Percentiles rank a stretch among this genome's conserved stretches.
These are phyloP conservation scores for Ophiostoma tasmaniense DNA, from an alignment of 2,329 filamentous ascomycete species.

Conservation along the genomic window DNA sequence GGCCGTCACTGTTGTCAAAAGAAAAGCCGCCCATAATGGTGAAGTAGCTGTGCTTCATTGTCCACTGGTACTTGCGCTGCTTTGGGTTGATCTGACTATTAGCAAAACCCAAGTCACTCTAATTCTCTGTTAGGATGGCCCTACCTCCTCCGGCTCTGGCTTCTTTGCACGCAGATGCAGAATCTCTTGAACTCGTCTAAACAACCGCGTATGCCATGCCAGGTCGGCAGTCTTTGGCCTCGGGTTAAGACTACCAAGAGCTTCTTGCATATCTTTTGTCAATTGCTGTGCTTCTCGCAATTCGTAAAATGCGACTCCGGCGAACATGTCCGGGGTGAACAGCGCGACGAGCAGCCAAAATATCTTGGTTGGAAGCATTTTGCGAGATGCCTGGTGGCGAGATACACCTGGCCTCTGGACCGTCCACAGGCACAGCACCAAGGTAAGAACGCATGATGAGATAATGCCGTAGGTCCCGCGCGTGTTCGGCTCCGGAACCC, in stretches of 20 bases:
- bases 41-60: neutral
- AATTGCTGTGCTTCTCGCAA: neutral
- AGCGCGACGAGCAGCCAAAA: neutral
- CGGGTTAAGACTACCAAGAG: neutral
- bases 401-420: neutral
- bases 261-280: neutral
- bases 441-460: neutral
- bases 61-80: neutral
- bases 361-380: neutral
- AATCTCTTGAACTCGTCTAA: neutral
- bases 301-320: neutral
- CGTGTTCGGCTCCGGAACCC: neutral
- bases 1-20: neutral
- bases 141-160: neutral
- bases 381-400: neutral
- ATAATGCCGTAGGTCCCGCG: neutral
- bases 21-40: neutral
- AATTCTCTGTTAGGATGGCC: too few species aligned
- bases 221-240: neutral
- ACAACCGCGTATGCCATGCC: neutral
- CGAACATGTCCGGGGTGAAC: neutral
- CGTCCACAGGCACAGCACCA: neutral
- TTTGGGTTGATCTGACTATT: neutral
- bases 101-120: too few species aligned
- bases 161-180: neutral